These are phyloP conservation scores for Haplographium delicatum DNA, from an alignment of 495 filamentous ascomycete species.

Conservation along the genomic window DNA sequence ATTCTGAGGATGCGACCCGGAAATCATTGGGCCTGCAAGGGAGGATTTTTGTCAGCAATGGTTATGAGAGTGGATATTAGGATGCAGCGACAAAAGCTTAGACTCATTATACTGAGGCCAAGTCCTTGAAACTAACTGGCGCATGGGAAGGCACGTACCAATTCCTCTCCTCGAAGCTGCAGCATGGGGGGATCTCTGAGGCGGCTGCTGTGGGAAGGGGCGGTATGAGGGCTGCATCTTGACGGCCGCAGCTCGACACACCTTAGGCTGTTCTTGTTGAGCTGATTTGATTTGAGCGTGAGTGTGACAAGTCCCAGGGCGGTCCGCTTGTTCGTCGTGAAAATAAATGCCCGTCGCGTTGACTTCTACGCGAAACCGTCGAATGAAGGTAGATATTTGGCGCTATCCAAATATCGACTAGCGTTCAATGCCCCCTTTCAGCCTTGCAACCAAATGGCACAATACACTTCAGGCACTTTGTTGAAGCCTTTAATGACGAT, in stretches of 20 bases:
- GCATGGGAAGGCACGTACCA: conserved; percentile 23
- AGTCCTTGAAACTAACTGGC: conserved; percentile 17
- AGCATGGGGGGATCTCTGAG: conserved; percentile 21
- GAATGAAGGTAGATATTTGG: not conserved
- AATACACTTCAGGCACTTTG: not conserved
- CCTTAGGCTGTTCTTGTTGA: not conserved
- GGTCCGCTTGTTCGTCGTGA: not conserved
- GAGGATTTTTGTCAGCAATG: not conserved
- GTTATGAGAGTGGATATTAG: not conserved
- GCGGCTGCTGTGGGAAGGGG: conserved; percentile 20
- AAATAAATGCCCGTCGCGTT: conserved; percentile 7
- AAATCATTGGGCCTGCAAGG: conserved; percentile 50
- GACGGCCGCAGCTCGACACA: not conserved
- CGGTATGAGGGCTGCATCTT: conserved; percentile 27
- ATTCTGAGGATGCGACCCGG: conserved; percentile 40
- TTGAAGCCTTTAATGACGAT: not conserved
- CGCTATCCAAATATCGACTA: not conserved
- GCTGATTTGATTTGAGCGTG: not conserved
- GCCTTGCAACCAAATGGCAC: not conserved
- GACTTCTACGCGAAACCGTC: conserved; percentile 5
- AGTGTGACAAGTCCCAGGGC: not conserved
- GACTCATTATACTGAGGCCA: not conserved
- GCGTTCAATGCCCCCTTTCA: conserved; percentile 1
- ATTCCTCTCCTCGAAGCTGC: conserved; percentile 25
- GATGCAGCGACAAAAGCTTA: not conserved